Percentiles rank a stretch among this genome's conserved stretches.
Conservation (phyloP, 306 rosid species). For the Vigna angularis region DNA sequence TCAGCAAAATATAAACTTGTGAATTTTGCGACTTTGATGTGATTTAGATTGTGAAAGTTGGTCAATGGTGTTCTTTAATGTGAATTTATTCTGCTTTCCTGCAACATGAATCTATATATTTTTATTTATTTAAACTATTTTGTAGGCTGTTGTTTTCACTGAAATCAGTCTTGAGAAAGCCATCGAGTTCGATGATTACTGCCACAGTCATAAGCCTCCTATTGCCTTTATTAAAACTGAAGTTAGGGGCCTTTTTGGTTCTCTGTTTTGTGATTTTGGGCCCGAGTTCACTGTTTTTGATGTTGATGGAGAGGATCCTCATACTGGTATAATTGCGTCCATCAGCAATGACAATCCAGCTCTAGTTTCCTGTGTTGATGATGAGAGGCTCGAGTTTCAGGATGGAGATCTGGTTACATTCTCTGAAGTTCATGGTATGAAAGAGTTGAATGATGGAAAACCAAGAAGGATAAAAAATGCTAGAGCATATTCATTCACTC, state of each 20-base stretch:
- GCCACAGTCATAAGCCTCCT: conserved; percentile 89
- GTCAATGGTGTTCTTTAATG: conserved; percentile 6
- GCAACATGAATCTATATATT: conserved; percentile 12
- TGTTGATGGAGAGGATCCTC: conserved; percentile 92
- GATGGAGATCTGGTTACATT: conserved; percentile 95
- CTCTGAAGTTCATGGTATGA: conserved; percentile 95
- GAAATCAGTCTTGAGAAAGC: conserved; percentile 78
- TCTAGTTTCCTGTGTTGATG: conserved; percentile 87
- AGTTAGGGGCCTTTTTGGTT: conserved; percentile 95
- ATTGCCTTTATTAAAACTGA: conserved; percentile 83
- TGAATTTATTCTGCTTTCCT: conserved; percentile 9
- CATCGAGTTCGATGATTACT: conserved; percentile 77
- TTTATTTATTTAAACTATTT: conserved; percentile 32
- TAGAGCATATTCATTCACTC: conserved; percentile 82
- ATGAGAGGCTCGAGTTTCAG: conserved; percentile 95
- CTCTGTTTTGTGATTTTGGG: conserved; percentile 91
- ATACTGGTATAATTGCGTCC: conserved; percentile 89
- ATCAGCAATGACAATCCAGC: conserved; percentile 94
- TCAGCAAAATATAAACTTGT: neutral
- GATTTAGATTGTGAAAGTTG: conserved; percentile 11
- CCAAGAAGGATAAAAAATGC: conserved; percentile 87
- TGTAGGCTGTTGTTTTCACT: conserved; percentile 91
- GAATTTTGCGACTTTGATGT: neutral
- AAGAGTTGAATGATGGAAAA: conserved; percentile 88
- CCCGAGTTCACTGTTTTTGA: conserved; percentile 90